Evolutionary conservation across 768 basidiomycete genomes (phyloP), one percentile per base, ranked within the genome.

Genomic region (Omphalotus guepiniiformis): DNA sequence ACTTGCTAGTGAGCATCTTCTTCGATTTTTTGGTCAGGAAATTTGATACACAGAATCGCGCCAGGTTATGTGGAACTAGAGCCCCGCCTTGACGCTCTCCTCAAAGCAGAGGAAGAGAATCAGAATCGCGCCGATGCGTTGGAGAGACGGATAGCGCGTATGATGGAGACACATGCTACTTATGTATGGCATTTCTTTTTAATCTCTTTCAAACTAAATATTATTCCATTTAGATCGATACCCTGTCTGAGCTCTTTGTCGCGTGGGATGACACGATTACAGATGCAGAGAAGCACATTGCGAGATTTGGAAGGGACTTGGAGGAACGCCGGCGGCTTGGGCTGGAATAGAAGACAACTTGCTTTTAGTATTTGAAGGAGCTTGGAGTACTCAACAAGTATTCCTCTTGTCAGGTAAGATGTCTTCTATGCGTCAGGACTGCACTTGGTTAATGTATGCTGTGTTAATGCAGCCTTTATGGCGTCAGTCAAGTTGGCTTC

Each of bases 211-310:
- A 6, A 6, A 19, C 16, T n/a, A n/a, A n/a, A n/a, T n/a, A 9
- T 39, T 29, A 21, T n/a, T 41, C n/a, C 23, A 4, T 41, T 2
- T 27, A 91, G 89, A 82, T 89, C 7, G 89, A 90, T 57, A 78
- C 80, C 1, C 71, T 92, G 1, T 92, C 90, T 11, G 88, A 91
- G 53, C 68, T 92, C 18, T 92, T 93, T 51, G 84, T 93, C 6
- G 78, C 78, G 12, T 93, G 90, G 89, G 88, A 92, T 53, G 87
- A 91, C 48, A 74, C 82, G 1, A 63, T 91, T 8, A 71, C 74
- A n/a, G 80, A 78, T 37, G 75, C 80, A 3, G 88, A 91, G 58
- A 75, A 76, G 46, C 77, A 76, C 42, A 63, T 82, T 5, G 64
- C 65, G 22, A 70, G 65, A 29, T 57, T 88, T 45, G 86, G 90